Evolutionary conservation across 2,329 filamentous ascomycete genomes (phyloP).

Genomic region (Aspergillus caelatus): DNA sequence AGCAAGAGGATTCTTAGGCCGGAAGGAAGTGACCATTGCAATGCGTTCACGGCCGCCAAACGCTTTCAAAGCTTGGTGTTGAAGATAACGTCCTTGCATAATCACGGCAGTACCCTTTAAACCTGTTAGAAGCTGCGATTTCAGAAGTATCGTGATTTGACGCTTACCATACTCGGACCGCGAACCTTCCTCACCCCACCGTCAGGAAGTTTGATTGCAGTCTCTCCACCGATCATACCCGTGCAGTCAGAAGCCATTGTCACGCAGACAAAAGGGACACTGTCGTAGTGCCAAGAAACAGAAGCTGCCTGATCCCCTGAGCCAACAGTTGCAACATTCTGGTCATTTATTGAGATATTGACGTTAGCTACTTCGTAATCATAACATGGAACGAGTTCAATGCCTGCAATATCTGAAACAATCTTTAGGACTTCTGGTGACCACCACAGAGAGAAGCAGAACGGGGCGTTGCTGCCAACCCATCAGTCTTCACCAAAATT

Average conservation of each 20-base stretch:
- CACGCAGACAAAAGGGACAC: constrained; percentile 67
- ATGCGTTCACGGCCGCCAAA: constrained; percentile 61
- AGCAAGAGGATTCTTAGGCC: constrained; percentile 55
- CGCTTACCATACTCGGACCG: neutral
- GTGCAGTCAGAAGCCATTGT: constrained; percentile 65
- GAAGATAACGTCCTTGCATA: constrained; percentile 65
- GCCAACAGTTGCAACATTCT: too few relatives aligned
- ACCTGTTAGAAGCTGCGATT: too few relatives aligned
- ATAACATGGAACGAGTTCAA: constrained; percentile 58
- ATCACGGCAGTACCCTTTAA: constrained; percentile 50
- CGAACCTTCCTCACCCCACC: constrained; percentile 36
- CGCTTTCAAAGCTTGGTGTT: constrained; percentile 61
- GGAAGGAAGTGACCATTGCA: constrained; percentile 64
- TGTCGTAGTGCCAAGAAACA: constrained; percentile 52
- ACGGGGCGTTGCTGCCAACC: too few relatives aligned
- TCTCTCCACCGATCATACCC: constrained; percentile 66
- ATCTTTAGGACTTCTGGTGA: constrained; percentile 56
- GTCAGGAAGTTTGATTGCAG: constrained; percentile 60
- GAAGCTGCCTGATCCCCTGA: constrained; percentile 11
- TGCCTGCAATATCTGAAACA: constrained; percentile 59
- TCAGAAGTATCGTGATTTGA: too few relatives aligned
- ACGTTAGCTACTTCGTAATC: neutral
- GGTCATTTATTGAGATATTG: neutral
- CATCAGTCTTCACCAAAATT: too few relatives aligned
- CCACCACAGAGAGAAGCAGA: constrained; percentile 45